Evolutionary conservation across 2,329 filamentous ascomycete genomes (phyloP), one percentile per base, ranked within the genome.

Genomic region (Cercospora beticola): DNA sequence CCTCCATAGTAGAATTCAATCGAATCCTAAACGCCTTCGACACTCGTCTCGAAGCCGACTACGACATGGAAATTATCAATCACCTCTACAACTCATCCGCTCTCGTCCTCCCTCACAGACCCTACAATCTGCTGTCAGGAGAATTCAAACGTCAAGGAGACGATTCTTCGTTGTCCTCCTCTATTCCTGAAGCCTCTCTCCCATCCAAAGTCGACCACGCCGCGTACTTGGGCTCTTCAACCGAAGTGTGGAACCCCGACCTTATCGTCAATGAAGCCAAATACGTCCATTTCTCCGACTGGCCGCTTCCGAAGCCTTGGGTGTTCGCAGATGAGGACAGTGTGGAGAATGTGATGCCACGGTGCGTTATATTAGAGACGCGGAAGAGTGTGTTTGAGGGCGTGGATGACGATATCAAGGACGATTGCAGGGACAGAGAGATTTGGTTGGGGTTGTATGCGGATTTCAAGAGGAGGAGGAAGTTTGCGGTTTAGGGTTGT

Each of bases 31-130:
- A 9, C 10, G 88, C 90, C 65, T 84, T 87, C 67, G 73, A 78
- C 59, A 68, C 73, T 26, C 68, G 70, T n/a, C 58, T 31, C 9
- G 73, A 75, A 46, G 76, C 79, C 23, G 77, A 85, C 9, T 89
- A 87, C 68, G 89, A 91, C 69, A 91, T 91, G 89, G 88, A 91
- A 72, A 81, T 91, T 0, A 79, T 91, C 57, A 91, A 92, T 72
- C 80, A 85, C 10, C 84, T 88, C 6, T 91, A 89, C 71, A 82
- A 80, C 2, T 81, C 86, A 49, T 86, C 78, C 30, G 88, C 87
- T 2, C 76, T 90, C 76, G 82, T 91, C 23, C 81, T 92, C 1
- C 89, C 89, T 0, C 89, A 92, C 68, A 84, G 88, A 0, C 83
- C 84, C 0, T 90, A 90, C 73, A 85, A 83, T 9, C 80, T 91